A percentile compares a stretch with the other conserved stretches of the same genome.
Evolutionary conservation across 2,329 filamentous ascomycete genomes (phyloP).

Genomic region (Lachnellula occidentalis): DNA sequence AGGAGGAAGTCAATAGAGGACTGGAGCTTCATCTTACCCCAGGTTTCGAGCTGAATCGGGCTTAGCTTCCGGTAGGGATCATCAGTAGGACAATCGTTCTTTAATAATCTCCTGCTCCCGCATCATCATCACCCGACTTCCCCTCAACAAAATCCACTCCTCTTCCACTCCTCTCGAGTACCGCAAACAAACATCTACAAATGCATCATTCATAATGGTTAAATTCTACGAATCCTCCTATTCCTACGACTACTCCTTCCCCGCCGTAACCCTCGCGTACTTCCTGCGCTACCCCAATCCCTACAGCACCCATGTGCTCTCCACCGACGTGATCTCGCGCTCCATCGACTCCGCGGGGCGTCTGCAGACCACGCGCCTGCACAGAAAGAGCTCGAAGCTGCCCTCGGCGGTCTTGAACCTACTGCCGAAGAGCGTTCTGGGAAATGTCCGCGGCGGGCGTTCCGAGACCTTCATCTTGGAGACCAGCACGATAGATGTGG

Average conservation of each 20-base stretch:
- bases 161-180: slow-evolving; percentile 1
- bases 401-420: slow-evolving; percentile 71
- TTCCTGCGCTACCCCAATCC: slow-evolving; percentile 87
- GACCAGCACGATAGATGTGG: slow-evolving; percentile 71
- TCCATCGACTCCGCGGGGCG: slow-evolving; percentile 70
- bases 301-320: slow-evolving; percentile 75
- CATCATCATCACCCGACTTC: slow-evolving; percentile 8
- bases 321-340: slow-evolving; percentile 75
- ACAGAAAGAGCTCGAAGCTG: slow-evolving; percentile 75
- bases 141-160: slow-evolving; percentile 1
- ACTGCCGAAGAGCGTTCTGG: slow-evolving; percentile 57
- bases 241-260: slow-evolving; percentile 74
- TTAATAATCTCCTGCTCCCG: not conserved
- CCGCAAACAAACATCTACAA: slow-evolving; percentile 7
- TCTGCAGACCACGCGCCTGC: slow-evolving; percentile 71
- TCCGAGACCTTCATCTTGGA: slow-evolving; percentile 74
- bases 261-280: slow-evolving; percentile 81
- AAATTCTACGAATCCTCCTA: slow-evolving; percentile 51
- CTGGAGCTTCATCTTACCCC: slow-evolving; percentile 9
- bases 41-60: slow-evolving; percentile 9
- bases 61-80: slow-evolving; percentile 1
- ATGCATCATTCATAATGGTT: slow-evolving; percentile 29
- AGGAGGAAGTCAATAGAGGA: too few species aligned
- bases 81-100: slow-evolving; percentile 9
- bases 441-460: slow-evolving; percentile 51